Evolutionary conservation across 495 filamentous ascomycete genomes (phyloP).

Genomic region (Symbiotaphrina buchneri): DNA sequence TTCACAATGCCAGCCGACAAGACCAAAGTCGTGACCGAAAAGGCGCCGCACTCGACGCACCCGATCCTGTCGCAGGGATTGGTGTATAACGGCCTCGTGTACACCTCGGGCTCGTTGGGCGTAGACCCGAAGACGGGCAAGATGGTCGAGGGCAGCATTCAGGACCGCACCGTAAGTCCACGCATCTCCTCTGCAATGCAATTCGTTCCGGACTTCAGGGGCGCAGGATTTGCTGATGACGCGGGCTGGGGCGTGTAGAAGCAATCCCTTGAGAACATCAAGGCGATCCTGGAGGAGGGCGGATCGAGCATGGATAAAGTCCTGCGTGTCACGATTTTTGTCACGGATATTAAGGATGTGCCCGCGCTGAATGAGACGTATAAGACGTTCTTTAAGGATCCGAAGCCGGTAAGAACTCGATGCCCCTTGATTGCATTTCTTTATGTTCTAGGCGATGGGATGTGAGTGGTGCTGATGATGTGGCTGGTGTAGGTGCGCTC

Average conservation of each 20-base stretch:
- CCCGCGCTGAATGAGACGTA: conserved; percentile 1
- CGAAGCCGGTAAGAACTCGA: not conserved
- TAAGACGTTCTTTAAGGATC: not conserved
- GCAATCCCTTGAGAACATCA: not conserved
- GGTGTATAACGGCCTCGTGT: not conserved
- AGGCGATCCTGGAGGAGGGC: not conserved
- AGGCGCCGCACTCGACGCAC: not conserved
- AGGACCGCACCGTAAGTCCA: conserved; percentile 1
- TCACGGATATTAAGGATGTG: not conserved
- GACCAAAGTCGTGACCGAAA: not conserved
- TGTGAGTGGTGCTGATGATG: not conserved
- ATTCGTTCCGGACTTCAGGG: not conserved
- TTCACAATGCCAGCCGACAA: conserved; percentile 1
- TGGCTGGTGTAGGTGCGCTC: not conserved
- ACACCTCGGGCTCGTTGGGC: not conserved
- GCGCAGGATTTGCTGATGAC: too few relatives aligned
- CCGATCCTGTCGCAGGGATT: conserved; percentile 1
- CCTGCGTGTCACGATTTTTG: not conserved
- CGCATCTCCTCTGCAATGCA: not conserved
- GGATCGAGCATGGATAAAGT: conserved; percentile 1
- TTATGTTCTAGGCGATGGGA: too few relatives aligned
- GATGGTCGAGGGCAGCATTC: not conserved
- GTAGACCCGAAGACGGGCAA: not conserved
- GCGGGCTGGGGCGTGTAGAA: too few relatives aligned
- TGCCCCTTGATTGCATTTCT: not conserved